Evolutionary conservation across 2,329 filamentous ascomycete species (phyloP).

Genomic region (Penicillium sp.): DNA sequence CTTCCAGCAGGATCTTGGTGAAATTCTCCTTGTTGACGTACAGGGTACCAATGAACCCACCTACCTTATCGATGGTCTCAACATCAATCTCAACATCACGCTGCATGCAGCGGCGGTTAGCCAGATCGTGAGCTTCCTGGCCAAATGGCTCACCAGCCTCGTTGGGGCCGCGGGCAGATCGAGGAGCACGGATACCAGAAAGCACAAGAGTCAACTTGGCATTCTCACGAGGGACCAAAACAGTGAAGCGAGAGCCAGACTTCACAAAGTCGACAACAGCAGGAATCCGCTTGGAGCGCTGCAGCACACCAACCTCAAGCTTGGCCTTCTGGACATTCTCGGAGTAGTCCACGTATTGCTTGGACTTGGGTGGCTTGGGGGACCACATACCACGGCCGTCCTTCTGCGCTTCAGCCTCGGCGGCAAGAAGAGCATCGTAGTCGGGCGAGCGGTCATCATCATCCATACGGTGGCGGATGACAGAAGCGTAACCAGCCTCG

Average conservation of each 20-base stretch:
- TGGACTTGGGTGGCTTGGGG: constrained; percentile 78
- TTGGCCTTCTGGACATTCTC: constrained; percentile 94
- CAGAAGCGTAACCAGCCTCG: constrained; percentile 90
- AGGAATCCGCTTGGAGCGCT: constrained; percentile 88
- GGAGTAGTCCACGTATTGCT: constrained; percentile 84
- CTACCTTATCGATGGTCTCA: constrained; percentile 91
- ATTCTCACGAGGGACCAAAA: constrained; percentile 88
- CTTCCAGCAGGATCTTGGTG: constrained; percentile 87
- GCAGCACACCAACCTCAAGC: constrained; percentile 82
- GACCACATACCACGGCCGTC: constrained; percentile 95
- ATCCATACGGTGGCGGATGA: constrained; percentile 92
- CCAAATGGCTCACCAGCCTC: constrained; percentile 92
- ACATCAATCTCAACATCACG: constrained; percentile 96
- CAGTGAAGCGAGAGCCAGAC: constrained; percentile 89
- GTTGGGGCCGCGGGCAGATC: constrained; percentile 75
- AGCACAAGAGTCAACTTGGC: constrained; percentile 94
- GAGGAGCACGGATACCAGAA: constrained; percentile 86
- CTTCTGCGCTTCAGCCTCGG: constrained; percentile 67
- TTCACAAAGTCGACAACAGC: constrained; percentile 97
- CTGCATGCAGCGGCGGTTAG: constrained; percentile 84
- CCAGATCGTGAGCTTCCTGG: constrained; percentile 90
- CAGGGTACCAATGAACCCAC: constrained; percentile 93
- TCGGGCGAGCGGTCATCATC: constrained; percentile 92
- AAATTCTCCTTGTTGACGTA: constrained; percentile 96
- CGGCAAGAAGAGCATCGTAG: constrained; percentile 66